phyloP scores from a whole-genome alignment of 2,329 filamentous ascomycete genomes.

The Monosporascus sp. region DNA sequence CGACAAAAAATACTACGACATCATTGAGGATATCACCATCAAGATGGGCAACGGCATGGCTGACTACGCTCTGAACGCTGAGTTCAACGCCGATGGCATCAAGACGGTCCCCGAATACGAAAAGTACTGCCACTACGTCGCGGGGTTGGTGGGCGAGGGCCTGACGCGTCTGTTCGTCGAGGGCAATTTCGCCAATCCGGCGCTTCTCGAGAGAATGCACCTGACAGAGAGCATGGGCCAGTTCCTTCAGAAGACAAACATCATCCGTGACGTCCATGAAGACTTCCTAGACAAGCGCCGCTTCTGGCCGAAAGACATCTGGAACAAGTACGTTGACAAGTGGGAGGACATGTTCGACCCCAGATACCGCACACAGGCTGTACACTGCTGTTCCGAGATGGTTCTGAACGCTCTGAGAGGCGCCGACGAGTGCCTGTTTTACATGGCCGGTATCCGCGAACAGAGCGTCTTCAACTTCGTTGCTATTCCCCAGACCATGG shows the following conservation, averaged over 20 bases:
- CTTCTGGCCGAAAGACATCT: constrained; percentile 95
- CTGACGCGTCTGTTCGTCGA: constrained; percentile 86
- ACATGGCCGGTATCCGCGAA: constrained; percentile 89
- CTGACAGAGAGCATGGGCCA: constrained; percentile 95
- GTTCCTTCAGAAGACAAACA: constrained; percentile 97
- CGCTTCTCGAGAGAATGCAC: constrained; percentile 69
- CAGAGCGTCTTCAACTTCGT: constrained; percentile 99
- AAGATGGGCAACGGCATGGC: constrained; percentile 99
- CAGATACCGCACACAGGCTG: constrained; percentile 67
- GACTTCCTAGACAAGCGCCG: constrained; percentile 81
- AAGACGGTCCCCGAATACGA: constrained; percentile 86
- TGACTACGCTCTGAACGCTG: constrained; percentile 82
- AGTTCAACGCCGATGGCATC: constrained; percentile 66
- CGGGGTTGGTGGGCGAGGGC: constrained; percentile 95
- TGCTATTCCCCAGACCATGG: constrained; percentile 95
- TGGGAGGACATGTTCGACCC: constrained; percentile 89
- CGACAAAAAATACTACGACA: constrained; percentile 75
- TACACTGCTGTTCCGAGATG: constrained; percentile 91
- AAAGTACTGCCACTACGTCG: constrained; percentile 95
- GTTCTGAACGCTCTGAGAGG: constrained; percentile 82
- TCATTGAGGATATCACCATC: constrained; percentile 87
- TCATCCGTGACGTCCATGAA: constrained; percentile 91
- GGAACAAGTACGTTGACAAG: constrained; percentile 87
- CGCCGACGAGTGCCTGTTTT: constrained; percentile 91
- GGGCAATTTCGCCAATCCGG: constrained; percentile 79